Evolutionary conservation across 345 rosid genomes (phyloP).

Genomic region (Sonneratia alba): DNA sequence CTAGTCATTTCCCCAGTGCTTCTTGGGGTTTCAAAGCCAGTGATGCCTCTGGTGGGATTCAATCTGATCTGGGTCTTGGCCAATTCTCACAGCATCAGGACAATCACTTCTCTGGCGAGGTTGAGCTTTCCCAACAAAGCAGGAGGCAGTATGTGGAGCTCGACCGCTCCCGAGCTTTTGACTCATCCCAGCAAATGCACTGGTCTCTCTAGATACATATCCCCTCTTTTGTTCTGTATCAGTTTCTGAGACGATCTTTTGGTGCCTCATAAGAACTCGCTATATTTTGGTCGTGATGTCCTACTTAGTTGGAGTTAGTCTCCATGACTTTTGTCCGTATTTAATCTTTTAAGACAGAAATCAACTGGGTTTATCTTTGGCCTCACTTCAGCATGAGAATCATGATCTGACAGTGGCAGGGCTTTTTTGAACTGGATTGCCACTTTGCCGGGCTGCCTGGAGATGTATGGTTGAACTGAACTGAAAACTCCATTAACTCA

Average conservation of each 20-base stretch:
- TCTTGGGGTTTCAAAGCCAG: conserved; percentile 36
- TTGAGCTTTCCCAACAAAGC: conserved; percentile 43
- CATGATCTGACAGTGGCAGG: too few species aligned
- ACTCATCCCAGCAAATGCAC: conserved; percentile 49
- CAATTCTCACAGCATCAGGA: conserved; percentile 34
- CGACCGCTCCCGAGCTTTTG: conserved; percentile 46
- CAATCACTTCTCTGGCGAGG: conserved; percentile 33
- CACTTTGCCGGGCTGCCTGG: too few species aligned
- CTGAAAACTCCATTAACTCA: too few species aligned
- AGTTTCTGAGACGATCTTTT: neutral
- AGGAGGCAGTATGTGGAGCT: conserved; percentile 50
- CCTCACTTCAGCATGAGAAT: too few species aligned
- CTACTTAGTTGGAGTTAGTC: neutral
- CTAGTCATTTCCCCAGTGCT: conserved; percentile 36
- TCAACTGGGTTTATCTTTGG: neutral
- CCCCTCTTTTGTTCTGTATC: neutral
- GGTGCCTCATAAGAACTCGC: neutral
- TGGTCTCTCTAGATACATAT: conserved; percentile 51
- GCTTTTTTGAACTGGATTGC: too few species aligned
- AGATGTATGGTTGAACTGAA: too few species aligned
- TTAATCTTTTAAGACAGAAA: neutral
- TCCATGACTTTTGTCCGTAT: neutral
- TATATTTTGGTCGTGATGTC: neutral
- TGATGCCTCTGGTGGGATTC: conserved; percentile 26
- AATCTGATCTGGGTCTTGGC: conserved; percentile 44